Evolutionary conservation across 257 asterid genomes (phyloP).

Genomic region (Dorcoceras hygrometricum): DNA sequence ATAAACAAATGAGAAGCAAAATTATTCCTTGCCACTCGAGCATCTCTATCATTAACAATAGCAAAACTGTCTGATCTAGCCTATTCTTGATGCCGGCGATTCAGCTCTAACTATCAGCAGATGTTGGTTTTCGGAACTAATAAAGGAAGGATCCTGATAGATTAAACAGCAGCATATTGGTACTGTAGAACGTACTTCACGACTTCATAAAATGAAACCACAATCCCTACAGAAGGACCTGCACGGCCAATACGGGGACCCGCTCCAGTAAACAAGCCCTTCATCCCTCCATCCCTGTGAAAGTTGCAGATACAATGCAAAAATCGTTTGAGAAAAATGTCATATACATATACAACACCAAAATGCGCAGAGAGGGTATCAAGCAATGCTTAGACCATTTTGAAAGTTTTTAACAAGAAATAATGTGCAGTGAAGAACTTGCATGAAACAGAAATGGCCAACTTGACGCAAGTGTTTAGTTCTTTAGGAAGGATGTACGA

Average conservation of each 20-base stretch:
- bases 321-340: neutral
- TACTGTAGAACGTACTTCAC: constrained; percentile 62
- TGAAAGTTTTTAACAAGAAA: neutral
- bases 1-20: neutral
- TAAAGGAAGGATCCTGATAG: neutral
- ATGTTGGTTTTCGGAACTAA: constrained; percentile 7
- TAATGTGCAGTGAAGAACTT: neutral
- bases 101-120: constrained; percentile 35
- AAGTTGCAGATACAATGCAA: constrained; percentile 2
- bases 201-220: constrained; percentile 88
- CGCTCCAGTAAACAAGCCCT: constrained; percentile 87
- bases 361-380: neutral
- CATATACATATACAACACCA: neutral
- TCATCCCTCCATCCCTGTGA: constrained; percentile 82
- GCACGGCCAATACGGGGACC: constrained; percentile 98
- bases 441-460: neutral
- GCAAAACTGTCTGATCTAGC: neutral
- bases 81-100: neutral
- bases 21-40: neutral
- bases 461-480: neutral
- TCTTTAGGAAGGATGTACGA: neutral
- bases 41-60: neutral
- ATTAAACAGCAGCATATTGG: constrained; percentile 36
- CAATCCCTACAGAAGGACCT: constrained; percentile 96
- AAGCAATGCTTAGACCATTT: neutral